These are phyloP conservation scores for Cryptococcus floricola DNA, from an alignment of 1,284 basidiomycete species.

Conservation along the genomic window DNA sequence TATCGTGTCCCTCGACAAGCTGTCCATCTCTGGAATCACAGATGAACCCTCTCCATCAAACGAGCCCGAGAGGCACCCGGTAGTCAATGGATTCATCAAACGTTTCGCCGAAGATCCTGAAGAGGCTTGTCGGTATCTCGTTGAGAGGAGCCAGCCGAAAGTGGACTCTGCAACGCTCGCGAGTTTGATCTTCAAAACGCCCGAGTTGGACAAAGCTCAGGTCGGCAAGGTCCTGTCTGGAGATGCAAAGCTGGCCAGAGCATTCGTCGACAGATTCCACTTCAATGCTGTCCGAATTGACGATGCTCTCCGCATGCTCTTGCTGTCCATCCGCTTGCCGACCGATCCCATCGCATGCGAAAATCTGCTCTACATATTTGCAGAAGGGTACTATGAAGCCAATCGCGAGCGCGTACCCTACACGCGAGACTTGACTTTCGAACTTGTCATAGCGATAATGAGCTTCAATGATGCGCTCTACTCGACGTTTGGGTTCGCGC, in stretches of 20 bases:
- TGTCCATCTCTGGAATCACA: slow-evolving; percentile 20
- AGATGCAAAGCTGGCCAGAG: slow-evolving; percentile 69
- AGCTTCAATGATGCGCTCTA: slow-evolving; percentile 54
- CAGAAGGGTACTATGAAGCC: slow-evolving; percentile 81
- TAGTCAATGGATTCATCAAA: slow-evolving; percentile 65
- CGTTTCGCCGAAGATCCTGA: slow-evolving; percentile 72
- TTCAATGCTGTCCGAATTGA: slow-evolving; percentile 80
- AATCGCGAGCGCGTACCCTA: slow-evolving; percentile 74
- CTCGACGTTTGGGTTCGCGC: slow-evolving; percentile 55
- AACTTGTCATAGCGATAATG: slow-evolving; percentile 77
- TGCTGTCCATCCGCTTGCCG: slow-evolving; percentile 74
- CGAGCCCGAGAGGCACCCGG: slow-evolving; percentile 54
- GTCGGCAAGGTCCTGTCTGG: slow-evolving; percentile 77
- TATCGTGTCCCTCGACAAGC: slow-evolving; percentile 69
- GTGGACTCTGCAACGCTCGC: slow-evolving; percentile 67
- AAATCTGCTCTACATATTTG: slow-evolving; percentile 62
- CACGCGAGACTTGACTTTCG: slow-evolving; percentile 69
- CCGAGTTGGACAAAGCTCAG: slow-evolving; percentile 76
- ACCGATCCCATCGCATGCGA: slow-evolving; percentile 65
- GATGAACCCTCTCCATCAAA: slow-evolving; percentile 30
- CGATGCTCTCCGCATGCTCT: slow-evolving; percentile 79
- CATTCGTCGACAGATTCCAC: slow-evolving; percentile 82
- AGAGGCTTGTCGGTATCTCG: slow-evolving; percentile 62
- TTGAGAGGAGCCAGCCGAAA: slow-evolving; percentile 53
- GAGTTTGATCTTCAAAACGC: slow-evolving; percentile 75